phyloP scores from a whole-genome alignment of 305 asterid species.

The Ajuga reptans region DNA sequence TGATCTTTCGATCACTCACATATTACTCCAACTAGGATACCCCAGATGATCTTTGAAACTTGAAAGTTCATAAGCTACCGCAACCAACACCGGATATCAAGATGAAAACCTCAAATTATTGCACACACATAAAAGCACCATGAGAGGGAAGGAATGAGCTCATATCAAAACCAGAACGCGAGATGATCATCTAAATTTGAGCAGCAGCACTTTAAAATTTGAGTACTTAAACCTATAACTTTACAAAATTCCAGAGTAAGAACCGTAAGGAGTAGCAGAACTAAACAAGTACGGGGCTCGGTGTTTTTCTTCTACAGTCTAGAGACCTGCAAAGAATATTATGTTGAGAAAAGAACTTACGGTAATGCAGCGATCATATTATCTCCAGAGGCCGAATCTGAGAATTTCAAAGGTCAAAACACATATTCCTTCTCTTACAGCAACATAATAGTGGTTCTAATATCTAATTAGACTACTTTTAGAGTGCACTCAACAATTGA shows the following conservation, averaged over 20 bases:
- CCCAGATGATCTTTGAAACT: too few relatives aligned
- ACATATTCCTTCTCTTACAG: conserved; percentile 18
- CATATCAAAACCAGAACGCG: too few relatives aligned
- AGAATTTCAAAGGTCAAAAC: conserved; percentile 13
- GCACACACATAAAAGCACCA: too few relatives aligned
- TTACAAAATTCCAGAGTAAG: not conserved
- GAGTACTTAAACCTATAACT: not conserved
- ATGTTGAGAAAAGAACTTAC: conserved; percentile 2
- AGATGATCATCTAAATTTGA: not conserved
- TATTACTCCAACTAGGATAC: too few relatives aligned
- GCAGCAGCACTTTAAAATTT: not conserved
- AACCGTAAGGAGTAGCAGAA: not conserved
- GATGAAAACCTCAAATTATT: too few relatives aligned
- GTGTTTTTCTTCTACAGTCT: conserved; percentile 6
- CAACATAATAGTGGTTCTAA: conserved; percentile 15
- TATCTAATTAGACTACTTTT: not conserved
- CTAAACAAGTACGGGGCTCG: not conserved
- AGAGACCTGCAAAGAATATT: conserved; percentile 17
- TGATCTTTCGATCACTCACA: too few relatives aligned
- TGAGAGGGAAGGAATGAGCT: too few relatives aligned
- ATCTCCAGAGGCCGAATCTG: conserved; percentile 16
- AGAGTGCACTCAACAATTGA: conserved; percentile 11
- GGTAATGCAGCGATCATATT: conserved; percentile 4
- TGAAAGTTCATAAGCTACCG: too few relatives aligned
- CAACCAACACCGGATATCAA: too few relatives aligned